phyloP scores from a whole-genome alignment of 768 basidiomycete genomes.

The Phlebiopsis flavidoalba region DNA sequence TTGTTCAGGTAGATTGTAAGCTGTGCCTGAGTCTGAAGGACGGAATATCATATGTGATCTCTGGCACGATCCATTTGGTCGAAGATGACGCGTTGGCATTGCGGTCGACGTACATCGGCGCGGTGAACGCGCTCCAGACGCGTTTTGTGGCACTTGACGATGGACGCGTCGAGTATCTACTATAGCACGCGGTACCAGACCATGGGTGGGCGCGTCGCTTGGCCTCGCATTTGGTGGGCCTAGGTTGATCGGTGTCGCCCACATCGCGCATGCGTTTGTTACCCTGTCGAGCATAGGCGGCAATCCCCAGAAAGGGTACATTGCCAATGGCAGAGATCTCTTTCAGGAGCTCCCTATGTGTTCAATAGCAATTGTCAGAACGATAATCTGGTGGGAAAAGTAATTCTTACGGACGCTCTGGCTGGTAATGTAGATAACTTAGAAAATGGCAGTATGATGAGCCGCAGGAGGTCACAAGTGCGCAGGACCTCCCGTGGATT shows the following conservation, averaged over 20 bases:
- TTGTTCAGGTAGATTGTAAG: no score
- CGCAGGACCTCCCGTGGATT: slow-evolving; percentile 14
- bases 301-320: slow-evolving; percentile 28
- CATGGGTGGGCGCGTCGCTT: background rate
- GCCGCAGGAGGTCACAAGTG: no score
- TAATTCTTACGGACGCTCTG: background rate
- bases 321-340: slow-evolving; percentile 18
- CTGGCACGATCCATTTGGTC: no score
- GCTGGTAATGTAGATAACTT: background rate
- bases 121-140: background rate
- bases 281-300: background rate
- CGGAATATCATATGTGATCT: no score
- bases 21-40: no score
- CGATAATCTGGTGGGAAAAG: background rate
- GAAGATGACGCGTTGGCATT: background rate
- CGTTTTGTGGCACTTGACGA: background rate
- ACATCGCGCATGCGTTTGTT: slow-evolving; percentile 49
- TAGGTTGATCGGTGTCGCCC: slow-evolving; percentile 54
- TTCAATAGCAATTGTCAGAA: background rate
- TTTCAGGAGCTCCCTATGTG: background rate
- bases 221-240: background rate
- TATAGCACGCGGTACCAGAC: slow-evolving; percentile 16
- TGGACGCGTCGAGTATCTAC: slow-evolving; percentile 27
- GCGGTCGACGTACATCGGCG: background rate
- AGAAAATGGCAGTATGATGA: no score